Evolutionary conservation across 768 basidiomycete genomes (phyloP), one percentile per base, ranked within the genome.

Genomic region (Rubroboletus satanas): DNA sequence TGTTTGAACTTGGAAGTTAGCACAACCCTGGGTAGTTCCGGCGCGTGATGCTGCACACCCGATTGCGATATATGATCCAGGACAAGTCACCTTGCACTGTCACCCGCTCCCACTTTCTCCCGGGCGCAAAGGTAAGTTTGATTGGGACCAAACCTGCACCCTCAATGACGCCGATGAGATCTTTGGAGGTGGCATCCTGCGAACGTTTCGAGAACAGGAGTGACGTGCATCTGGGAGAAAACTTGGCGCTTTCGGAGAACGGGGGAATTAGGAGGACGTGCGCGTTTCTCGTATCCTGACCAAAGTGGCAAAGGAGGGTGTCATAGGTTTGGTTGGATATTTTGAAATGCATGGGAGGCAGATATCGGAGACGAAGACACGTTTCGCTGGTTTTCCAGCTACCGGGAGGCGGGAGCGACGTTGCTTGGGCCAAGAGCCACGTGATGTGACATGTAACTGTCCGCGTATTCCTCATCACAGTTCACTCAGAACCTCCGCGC

Each of bases 31-130:
- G 41, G 41, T 15, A 9, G 18, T 26, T 54, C 12, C 37, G 15
- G 23, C n/a, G 38, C 9, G 29, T 23, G 21, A 52, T 7, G 42
- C 10, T 33, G 67, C 79, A 46, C 57, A 88, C 86, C 66, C 75
- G 75, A 57, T 73, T 75, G 43, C 76, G 71, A 62, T 83, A 88
- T 26, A 88, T 62, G 36, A 74, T 68, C 85, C 85, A 88, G 3
- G 80, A 80, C 60, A 75, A 82, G 39, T 73, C 73, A 11, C 74
- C 71, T 9, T 73, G 70, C 8, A 78, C 68, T 2, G 63, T 44
- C 12, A 85, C 61, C 28, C 68, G 65, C 58, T 76, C 72, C 82
- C 83, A 85, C n/a, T 66, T 72, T 15, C 76, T 73, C 1, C 71
- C 62, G 23, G 60, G 57, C 41, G 54, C 46, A 61, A 67, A 55